These are phyloP conservation scores for Vicia sativa DNA, from an alignment of 306 rosid species.

Conservation along the genomic window DNA sequence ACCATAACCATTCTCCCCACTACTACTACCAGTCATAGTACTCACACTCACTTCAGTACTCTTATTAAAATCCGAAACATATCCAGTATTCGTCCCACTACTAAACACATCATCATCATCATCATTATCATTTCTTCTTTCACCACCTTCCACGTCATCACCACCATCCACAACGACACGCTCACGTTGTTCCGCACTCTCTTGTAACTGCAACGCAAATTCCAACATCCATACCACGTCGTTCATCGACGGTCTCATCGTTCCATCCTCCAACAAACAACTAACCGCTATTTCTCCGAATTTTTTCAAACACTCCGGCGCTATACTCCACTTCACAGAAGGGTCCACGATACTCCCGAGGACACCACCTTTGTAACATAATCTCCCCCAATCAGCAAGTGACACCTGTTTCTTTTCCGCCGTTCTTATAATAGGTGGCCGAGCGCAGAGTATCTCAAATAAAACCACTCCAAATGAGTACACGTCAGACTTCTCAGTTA, in stretches of 20 bases:
- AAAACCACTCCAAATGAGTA: slow-evolving; percentile 66
- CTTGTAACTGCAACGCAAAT: slow-evolving; percentile 62
- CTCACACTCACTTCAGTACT: slow-evolving; percentile 29
- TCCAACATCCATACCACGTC: slow-evolving; percentile 62
- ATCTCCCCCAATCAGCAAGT: slow-evolving; percentile 54
- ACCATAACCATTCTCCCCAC: slow-evolving; percentile 7
- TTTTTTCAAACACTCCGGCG: slow-evolving; percentile 40
- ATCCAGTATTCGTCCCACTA: slow-evolving; percentile 32
- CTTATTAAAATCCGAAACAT: slow-evolving; percentile 39
- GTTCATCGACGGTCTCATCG: slow-evolving; percentile 59
- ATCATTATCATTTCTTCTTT: not conserved
- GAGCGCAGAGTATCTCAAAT: slow-evolving; percentile 54
- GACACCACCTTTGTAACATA: slow-evolving; percentile 30
- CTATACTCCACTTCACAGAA: slow-evolving; percentile 38
- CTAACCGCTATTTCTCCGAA: slow-evolving; percentile 46
- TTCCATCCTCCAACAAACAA: slow-evolving; percentile 58
- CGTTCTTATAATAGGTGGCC: slow-evolving; percentile 43
- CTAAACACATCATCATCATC: slow-evolving; percentile 41
- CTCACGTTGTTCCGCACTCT: slow-evolving; percentile 47
- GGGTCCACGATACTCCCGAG: slow-evolving; percentile 55
- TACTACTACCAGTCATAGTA: slow-evolving; percentile 14
- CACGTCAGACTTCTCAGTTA: slow-evolving; percentile 65
- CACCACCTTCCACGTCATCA: not conserved
- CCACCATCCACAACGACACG: not conserved
- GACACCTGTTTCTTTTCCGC: slow-evolving; percentile 42